A percentile compares a stretch with the other conserved stretches of the same genome.
Evolutionary conservation across 2,329 filamentous ascomycete genomes (phyloP).

Genomic region (Alternaria sp.): DNA sequence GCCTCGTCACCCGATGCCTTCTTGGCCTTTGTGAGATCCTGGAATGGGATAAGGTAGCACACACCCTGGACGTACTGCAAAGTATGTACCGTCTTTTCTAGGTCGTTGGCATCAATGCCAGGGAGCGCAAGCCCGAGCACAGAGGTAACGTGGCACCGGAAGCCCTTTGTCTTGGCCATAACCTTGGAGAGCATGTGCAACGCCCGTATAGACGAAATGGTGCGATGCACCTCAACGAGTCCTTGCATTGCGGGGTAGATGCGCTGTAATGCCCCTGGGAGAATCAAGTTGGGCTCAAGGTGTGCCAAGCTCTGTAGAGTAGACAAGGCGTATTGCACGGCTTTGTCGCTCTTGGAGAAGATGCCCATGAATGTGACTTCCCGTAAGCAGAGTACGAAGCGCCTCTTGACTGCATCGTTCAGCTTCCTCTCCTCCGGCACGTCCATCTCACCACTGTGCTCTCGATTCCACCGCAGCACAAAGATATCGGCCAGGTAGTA

Average conservation of each 20-base stretch:
- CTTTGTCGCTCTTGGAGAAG: conserved; percentile 92
- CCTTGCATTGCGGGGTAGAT: conserved; percentile 98
- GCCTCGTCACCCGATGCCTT: conserved; percentile 26
- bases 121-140: conserved; percentile 91
- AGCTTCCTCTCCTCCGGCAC: conserved; percentile 81
- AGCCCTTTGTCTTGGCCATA: conserved; percentile 94
- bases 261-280: conserved; percentile 90
- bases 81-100: conserved; percentile 95
- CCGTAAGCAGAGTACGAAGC: conserved; percentile 87
- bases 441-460: conserved; percentile 90
- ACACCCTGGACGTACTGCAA: conserved; percentile 95
- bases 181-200: conserved; percentile 90
- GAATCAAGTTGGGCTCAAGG: conserved; percentile 87
- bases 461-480: conserved; percentile 96
- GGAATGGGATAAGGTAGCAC: conserved; percentile 93
- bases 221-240: conserved; percentile 94
- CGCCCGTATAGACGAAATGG: conserved; percentile 89
- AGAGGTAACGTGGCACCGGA: conserved; percentile 93
- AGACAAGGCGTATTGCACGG: conserved; percentile 90
- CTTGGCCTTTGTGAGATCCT: conserved; percentile 73
- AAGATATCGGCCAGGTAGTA: conserved; percentile 96
- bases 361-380: conserved; percentile 99
- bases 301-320: conserved; percentile 89
- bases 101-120: conserved; percentile 95
- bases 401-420: conserved; percentile 79